These are phyloP conservation scores for Coniochaeta sp. DNA, from an alignment of 2,329 filamentous ascomycete species.

Conservation along the genomic window DNA sequence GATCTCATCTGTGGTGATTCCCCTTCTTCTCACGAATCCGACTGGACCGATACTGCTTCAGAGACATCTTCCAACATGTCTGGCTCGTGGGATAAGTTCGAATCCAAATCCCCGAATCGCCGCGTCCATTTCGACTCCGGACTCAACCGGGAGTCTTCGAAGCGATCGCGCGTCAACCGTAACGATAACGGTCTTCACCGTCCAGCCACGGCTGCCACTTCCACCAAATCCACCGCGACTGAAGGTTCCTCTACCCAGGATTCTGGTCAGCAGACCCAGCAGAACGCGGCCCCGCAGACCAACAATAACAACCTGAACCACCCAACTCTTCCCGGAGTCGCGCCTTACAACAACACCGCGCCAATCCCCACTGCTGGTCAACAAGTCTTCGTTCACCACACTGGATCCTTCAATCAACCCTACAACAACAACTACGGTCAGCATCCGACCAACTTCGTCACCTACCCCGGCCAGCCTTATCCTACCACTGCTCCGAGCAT, in stretches of 20 bases:
- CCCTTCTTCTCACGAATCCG: neutral
- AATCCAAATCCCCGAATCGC: neutral
- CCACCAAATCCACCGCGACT: neutral
- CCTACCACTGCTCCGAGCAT: neutral
- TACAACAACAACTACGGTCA: neutral
- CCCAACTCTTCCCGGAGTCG: neutral
- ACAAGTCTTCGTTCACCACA: slow-evolving; percentile 9
- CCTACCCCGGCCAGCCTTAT: neutral
- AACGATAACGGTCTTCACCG: no score
- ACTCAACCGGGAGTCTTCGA: neutral
- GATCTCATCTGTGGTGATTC: neutral
- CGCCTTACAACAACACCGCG: slow-evolving; percentile 5
- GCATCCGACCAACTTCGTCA: neutral
- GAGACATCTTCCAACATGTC: neutral
- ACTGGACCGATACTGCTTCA: neutral
- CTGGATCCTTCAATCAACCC: neutral
- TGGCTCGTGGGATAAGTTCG: neutral
- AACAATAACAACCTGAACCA: no score
- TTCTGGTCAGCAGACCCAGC: neutral
- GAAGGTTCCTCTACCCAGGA: no score
- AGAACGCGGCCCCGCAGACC: neutral
- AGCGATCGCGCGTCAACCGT: neutral
- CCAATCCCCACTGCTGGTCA: slow-evolving; percentile 8
- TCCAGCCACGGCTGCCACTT: neutral
- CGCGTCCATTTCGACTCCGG: neutral